Percentiles rank a stretch among this genome's conserved stretches.
These are phyloP conservation scores for Auriculariales sp. DNA, from an alignment of 768 basidiomycete species.

Conservation along the genomic window DNA sequence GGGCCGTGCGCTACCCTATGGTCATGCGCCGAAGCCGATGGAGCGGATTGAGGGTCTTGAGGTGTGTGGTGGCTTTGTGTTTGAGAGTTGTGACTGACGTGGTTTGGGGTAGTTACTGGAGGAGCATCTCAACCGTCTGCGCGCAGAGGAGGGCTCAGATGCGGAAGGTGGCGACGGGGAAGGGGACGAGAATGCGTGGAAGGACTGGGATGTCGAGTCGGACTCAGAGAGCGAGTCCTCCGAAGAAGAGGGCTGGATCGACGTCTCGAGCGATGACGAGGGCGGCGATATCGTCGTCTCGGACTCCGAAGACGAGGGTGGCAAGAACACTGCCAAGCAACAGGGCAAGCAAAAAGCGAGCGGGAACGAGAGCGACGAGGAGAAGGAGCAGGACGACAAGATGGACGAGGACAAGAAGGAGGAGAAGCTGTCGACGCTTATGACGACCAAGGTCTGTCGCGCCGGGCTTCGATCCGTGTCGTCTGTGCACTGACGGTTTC, in stretches of 20 bases:
- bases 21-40: constrained; percentile 58
- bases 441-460: constrained; percentile 56
- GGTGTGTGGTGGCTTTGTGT: constrained; percentile 28
- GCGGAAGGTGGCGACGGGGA: constrained; percentile 38
- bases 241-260: constrained; percentile 61
- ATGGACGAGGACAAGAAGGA: constrained; percentile 14
- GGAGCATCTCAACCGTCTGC: constrained; percentile 63
- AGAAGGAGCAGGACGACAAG: constrained; percentile 9
- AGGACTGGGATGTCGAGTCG: constrained; percentile 79
- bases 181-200: constrained; percentile 62
- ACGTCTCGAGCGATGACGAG: constrained; percentile 62
- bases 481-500: neutral
- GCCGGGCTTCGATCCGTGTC: constrained; percentile 1
- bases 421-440: constrained; percentile 41
- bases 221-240: constrained; percentile 43
- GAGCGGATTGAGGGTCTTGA: constrained; percentile 82
- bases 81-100: neutral
- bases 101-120: constrained; percentile 53
- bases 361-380: constrained; percentile 7
- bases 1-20: constrained; percentile 52
- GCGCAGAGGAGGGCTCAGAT: constrained; percentile 38
- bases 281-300: constrained; percentile 60
- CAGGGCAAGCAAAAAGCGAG: constrained; percentile 5
- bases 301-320: constrained; percentile 69
- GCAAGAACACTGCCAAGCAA: constrained; percentile 7